These are phyloP conservation scores for Bipolaris sorokiniana DNA, from an alignment of 2,329 filamentous ascomycete genomes.

Conservation along the genomic window DNA sequence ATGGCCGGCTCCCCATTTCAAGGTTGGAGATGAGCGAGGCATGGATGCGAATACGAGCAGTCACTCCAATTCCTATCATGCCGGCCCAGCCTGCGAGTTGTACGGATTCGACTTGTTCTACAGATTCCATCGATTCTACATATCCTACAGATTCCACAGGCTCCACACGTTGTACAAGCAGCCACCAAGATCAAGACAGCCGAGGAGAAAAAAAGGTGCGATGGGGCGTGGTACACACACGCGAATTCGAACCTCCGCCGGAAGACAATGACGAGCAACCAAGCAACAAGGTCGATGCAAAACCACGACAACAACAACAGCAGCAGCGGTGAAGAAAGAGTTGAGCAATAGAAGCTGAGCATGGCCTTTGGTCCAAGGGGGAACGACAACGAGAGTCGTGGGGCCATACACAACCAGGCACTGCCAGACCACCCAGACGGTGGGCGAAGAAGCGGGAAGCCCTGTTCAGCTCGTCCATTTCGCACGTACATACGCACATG, in stretches of 20 bases:
- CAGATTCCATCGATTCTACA: too few relatives aligned
- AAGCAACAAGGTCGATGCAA: not conserved
- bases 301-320: not conserved
- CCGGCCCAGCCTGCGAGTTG: not conserved
- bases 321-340: not conserved
- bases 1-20: constrained; percentile 3
- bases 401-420: not conserved
- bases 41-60: constrained; percentile 21
- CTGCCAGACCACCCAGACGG: too few relatives aligned
- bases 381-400: not conserved
- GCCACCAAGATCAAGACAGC: constrained; percentile 1
- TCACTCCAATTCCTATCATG: not conserved
- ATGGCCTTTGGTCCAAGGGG: not conserved
- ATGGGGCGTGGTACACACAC: constrained; percentile 9
- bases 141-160: too few relatives aligned
- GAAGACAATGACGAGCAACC: not conserved
- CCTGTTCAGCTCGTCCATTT: too few relatives aligned
- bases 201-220: constrained; percentile 6
- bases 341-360: not conserved
- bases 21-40: constrained; percentile 22
- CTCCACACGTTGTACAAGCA: not conserved
- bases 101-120: too few relatives aligned
- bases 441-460: too few relatives aligned
- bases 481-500: not conserved
- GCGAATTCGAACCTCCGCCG: constrained; percentile 1